A percentile compares a stretch with the other conserved stretches of the same genome.
phyloP scores from a whole-genome alignment of 2,329 filamentous ascomycete genomes.

The Aureobasidium pullulans region DNA sequence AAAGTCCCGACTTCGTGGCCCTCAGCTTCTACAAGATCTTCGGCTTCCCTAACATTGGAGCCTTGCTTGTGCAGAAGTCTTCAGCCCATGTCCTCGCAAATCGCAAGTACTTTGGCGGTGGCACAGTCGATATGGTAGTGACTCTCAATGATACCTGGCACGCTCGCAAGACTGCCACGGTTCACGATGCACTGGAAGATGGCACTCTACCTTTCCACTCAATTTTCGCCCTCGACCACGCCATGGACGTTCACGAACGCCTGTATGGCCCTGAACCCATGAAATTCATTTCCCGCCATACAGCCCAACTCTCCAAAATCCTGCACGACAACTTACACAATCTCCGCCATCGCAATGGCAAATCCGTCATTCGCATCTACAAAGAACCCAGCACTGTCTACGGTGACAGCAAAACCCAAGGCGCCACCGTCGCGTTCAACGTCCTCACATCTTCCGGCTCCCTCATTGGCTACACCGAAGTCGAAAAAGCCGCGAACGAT shows the following conservation, averaged over 20 bases:
- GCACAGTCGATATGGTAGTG: slow-evolving; percentile 85
- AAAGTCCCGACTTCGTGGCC: slow-evolving; percentile 74
- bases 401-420: slow-evolving; percentile 43
- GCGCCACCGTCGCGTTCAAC: slow-evolving; percentile 81
- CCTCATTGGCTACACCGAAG: slow-evolving; percentile 74
- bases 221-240: slow-evolving; percentile 73
- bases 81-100: slow-evolving; percentile 54
- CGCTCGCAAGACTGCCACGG: slow-evolving; percentile 59
- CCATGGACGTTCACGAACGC: slow-evolving; percentile 59
- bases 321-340: slow-evolving; percentile 52
- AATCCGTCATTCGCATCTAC: slow-evolving; percentile 61
- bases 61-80: slow-evolving; percentile 69
- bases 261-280: slow-evolving; percentile 61
- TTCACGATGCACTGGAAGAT: slow-evolving; percentile 83
- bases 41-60: slow-evolving; percentile 86
- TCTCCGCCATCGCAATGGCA: slow-evolving; percentile 63
- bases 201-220: slow-evolving; percentile 86
- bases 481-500: slow-evolving; percentile 76
- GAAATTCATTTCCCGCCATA: slow-evolving; percentile 62
- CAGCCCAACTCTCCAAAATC: slow-evolving; percentile 53
- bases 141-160: slow-evolving; percentile 77
- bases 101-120: slow-evolving; percentile 83
- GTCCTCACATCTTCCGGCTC: slow-evolving; percentile 58
- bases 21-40: slow-evolving; percentile 98
- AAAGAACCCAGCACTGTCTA: slow-evolving; percentile 34